Evolutionary conservation across 2,329 filamentous ascomycete species (phyloP).

Genomic region (Davidsoniella eucalypti): DNA sequence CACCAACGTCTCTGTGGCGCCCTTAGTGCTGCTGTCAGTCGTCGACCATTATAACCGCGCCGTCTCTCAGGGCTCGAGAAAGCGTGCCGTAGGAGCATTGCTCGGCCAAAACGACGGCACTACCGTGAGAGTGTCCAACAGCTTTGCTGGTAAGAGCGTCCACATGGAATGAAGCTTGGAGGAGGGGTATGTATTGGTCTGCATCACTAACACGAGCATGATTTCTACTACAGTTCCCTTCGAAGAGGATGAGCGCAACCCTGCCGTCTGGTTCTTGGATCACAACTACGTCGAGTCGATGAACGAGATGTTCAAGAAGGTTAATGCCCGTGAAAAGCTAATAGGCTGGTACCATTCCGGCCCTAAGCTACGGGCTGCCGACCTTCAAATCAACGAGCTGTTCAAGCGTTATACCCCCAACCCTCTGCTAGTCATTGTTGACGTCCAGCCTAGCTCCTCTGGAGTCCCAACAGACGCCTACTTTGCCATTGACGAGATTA

Average conservation of each 20-base stretch:
- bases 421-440: constrained; percentile 89
- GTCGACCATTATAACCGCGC: constrained; percentile 97
- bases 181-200: too few species aligned
- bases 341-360: constrained; percentile 99
- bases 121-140: constrained; percentile 94
- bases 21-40: constrained; percentile 89
- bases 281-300: constrained; percentile 99
- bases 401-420: constrained; percentile 99
- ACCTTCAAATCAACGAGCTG: constrained; percentile 97
- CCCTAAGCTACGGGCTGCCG: constrained; percentile 87
- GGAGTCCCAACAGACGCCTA: constrained; percentile 97
- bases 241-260: constrained; percentile 97
- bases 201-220: constrained; percentile 11
- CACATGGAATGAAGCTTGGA: not conserved
- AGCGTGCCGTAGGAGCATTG: constrained; percentile 84
- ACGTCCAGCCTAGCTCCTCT: constrained; percentile 95
- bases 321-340: constrained; percentile 96
- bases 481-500: constrained; percentile 98
- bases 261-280: constrained; percentile 96
- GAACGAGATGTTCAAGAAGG: constrained; percentile 99
- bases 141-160: constrained; percentile 62
- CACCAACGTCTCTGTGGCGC: constrained; percentile 89
- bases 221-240: constrained; percentile 56
- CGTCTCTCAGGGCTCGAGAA: constrained; percentile 67
- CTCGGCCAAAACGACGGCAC: constrained; percentile 93